A percentile compares a stretch with the other conserved stretches of the same genome.
These are phyloP conservation scores for Beauveria brongniartii DNA, from an alignment of 2,329 filamentous ascomycete species.

Conservation along the genomic window DNA sequence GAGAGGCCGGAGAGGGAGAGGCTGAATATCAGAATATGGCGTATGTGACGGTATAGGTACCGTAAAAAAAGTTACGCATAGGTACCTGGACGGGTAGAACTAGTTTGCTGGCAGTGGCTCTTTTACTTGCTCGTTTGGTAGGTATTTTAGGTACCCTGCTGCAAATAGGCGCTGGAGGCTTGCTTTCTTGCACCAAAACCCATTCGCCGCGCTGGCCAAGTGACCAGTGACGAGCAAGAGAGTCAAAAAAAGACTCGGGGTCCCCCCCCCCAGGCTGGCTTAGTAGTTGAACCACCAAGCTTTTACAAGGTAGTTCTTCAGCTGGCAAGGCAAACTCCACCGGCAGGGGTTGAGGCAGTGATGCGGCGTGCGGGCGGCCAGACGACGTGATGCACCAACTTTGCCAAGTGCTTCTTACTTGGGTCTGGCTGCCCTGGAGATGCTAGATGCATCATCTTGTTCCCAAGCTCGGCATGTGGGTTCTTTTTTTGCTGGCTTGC, in stretches of 20 bases:
- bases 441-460: background rate
- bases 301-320: constrained; percentile 1
- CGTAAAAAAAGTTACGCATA: too few species aligned
- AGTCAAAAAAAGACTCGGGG: background rate
- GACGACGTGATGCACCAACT: background rate
- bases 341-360: background rate
- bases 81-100: too few species aligned
- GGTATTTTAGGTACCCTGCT: background rate
- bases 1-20: background rate
- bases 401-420: too few species aligned
- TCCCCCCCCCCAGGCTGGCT: too few species aligned
- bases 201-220: too few species aligned
- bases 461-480: constrained; percentile 1
- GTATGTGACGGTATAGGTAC: too few species aligned
- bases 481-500: background rate
- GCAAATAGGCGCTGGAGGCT: background rate
- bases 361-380: background rate
- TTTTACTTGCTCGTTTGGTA: too few species aligned
- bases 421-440: constrained; percentile 1
- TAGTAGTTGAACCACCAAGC: background rate
- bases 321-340: background rate
- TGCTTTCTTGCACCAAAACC: background rate
- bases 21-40: too few species aligned
- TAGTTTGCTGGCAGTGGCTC: too few species aligned
- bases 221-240: background rate